phyloP scores from a whole-genome alignment of 305 asterid genomes.

The Fraxinus paxiana region DNA sequence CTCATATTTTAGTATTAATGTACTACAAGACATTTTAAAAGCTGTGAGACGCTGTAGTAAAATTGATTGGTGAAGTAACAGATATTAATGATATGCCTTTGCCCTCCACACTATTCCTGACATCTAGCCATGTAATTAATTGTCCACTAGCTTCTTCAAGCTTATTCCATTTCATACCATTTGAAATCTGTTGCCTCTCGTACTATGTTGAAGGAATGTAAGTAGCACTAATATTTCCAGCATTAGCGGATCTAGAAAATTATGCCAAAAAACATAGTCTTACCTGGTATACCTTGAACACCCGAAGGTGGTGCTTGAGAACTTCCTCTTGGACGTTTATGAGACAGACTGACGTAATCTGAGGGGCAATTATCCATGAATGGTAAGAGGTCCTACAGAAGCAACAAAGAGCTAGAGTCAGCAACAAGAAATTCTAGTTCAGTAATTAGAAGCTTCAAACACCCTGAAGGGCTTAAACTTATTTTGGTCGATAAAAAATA shows the following conservation, averaged over 20 bases:
- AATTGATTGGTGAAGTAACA: background rate
- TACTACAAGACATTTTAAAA: background rate
- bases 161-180: background rate
- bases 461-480: slow-evolving; percentile 7
- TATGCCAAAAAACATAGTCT: background rate
- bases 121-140: slow-evolving; percentile 5
- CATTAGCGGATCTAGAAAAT: background rate
- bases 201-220: slow-evolving; percentile 12
- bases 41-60: background rate
- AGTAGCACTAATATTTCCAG: slow-evolving; percentile 10
- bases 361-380: slow-evolving; percentile 92
- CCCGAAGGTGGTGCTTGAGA: slow-evolving; percentile 42
- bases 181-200: slow-evolving; percentile 8
- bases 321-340: slow-evolving; percentile 86
- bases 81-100: background rate
- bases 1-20: background rate
- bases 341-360: slow-evolving; percentile 59
- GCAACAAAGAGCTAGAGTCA: slow-evolving; percentile 19
- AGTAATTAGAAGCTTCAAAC: background rate
- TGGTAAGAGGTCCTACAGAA: slow-evolving; percentile 69
- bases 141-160: slow-evolving; percentile 12
- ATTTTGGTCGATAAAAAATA: background rate
- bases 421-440: slow-evolving; percentile 5
- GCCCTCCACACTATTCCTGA: background rate
- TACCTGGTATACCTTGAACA: slow-evolving; percentile 31